Evolutionary conservation across 108 stramenopile genomes (phyloP).

Genomic region (Nitzschia putrida): DNA sequence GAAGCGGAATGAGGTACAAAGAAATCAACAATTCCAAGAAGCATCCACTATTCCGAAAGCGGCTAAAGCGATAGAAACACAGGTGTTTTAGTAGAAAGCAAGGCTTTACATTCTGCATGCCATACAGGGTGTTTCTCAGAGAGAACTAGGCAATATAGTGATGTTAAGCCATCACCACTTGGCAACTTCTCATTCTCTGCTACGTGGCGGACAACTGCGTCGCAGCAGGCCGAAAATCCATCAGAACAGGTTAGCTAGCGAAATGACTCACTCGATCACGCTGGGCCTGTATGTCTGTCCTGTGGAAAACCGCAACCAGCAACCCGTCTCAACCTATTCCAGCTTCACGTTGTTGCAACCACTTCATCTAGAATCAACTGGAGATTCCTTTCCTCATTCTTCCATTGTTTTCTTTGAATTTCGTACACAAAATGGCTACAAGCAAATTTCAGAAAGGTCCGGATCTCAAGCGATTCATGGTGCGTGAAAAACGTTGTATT

Average conservation of each 20-base stretch:
- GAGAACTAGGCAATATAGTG: too few species aligned
- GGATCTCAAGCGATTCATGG: slow-evolving; percentile 90
- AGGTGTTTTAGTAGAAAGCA: neutral
- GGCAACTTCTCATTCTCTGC: too few species aligned
- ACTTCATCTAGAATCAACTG: neutral
- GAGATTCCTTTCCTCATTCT: neutral
- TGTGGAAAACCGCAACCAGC: too few species aligned
- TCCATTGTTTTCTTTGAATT: neutral
- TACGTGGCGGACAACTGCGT: too few species aligned
- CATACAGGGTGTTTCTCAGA: too few species aligned
- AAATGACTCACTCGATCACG: too few species aligned
- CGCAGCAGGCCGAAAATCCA: too few species aligned
- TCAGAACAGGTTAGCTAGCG: too few species aligned
- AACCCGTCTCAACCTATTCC: neutral
- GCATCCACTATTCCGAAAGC: slow-evolving; percentile 84
- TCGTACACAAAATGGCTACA: slow-evolving; percentile 30
- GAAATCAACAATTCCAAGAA: slow-evolving; percentile 61
- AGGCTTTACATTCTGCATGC: too few species aligned
- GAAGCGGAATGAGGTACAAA: slow-evolving; percentile 71
- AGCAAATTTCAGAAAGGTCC: slow-evolving; percentile 81
- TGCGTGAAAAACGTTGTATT: slow-evolving; percentile 44
- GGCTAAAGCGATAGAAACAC: slow-evolving; percentile 33
- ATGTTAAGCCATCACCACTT: too few species aligned
- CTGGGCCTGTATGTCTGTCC: too few species aligned
- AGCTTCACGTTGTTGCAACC: neutral